Evolutionary conservation across 1,139 yeast genomes (phyloP).

Genomic region (Saccharomyces hybrid): DNA sequence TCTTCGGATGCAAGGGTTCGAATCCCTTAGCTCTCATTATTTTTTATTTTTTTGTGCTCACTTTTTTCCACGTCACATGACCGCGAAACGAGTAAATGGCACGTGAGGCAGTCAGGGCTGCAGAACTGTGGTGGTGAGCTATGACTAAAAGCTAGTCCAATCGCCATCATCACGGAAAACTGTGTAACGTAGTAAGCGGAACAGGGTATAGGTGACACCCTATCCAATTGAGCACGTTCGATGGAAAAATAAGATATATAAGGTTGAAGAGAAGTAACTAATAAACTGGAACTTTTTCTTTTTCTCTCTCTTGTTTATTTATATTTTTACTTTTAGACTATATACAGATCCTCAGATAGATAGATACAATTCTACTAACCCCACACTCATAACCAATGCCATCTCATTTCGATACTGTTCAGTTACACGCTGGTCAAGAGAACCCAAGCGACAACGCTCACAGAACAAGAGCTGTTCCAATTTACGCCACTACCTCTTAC

Average conservation of each 20-base stretch:
- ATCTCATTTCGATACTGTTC: constrained; percentile 79
- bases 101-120: neutral
- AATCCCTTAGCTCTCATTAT: constrained; percentile 9
- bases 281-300: neutral
- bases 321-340: neutral
- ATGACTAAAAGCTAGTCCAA: neutral
- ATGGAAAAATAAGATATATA: neutral
- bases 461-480: constrained; percentile 83
- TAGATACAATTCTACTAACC: neutral
- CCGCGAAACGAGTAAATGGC: neutral
- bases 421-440: constrained; percentile 86
- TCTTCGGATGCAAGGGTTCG: constrained; percentile 10
- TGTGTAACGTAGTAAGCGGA: neutral
- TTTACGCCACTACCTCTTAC: constrained; percentile 79
- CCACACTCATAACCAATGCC: constrained; percentile 31
- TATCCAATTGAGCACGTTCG: neutral
- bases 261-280: neutral
- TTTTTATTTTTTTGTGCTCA: neutral
- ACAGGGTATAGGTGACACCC: neutral
- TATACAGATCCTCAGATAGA: neutral
- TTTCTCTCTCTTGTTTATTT: neutral
- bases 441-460: constrained; percentile 49
- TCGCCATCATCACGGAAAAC: neutral
- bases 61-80: neutral
- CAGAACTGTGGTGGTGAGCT: neutral